Base-by-base conservation (phyloP, 208 protist species). In the Hexamita inflata region DNA sequence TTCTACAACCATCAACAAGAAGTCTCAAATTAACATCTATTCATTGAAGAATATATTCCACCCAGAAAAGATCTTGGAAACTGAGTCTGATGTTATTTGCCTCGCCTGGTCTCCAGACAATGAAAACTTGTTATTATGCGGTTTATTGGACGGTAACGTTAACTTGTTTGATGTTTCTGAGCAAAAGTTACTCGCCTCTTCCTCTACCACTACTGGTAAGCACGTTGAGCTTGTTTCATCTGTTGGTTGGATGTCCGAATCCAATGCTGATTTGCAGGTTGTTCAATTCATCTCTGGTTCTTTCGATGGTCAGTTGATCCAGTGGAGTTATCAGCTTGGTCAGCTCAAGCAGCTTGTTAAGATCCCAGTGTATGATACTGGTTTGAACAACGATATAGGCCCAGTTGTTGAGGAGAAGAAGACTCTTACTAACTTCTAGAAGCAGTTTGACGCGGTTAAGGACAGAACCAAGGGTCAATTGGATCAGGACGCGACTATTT, bases 11-110 rank as follows among this genome's bases (percentile, higher is more conserved):
- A n/a, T 45, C 9, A 45, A 45, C 38, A n/a, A 7, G 9, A 7
- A 7, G 7, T 13, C 32, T 11, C 42, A 19, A 30, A 9, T 70
- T 45, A 32, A 34, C 38, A 38, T 70, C 9, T 70, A 45, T 49
- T 70, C 64, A 2, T n/a, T 70, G 2, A 70, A 70, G n/a, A 70
- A 70, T 49, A 7, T 34, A 49, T 70, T 70, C n/a, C 42, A 70
- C 42, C 35, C 64, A 15, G 64, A 70, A 70, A 40, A 38, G 15
- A 45, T 45, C 9, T 45, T 70, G 9, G 15, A 49, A n/a, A 70
- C 64, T n/a, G 19, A n/a, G 4, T n/a, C 9, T 35, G 64, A 70
- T 49, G 38, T 70, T 19, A 29, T 70, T 11, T 70, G 64, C n/a
- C 9, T 45, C 4, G 9, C 26, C 9, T 70, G 64, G 64, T 19